Conservation (phyloP, 2,329 filamentous ascomycete species). For the Coleophoma crateriformis region DNA sequence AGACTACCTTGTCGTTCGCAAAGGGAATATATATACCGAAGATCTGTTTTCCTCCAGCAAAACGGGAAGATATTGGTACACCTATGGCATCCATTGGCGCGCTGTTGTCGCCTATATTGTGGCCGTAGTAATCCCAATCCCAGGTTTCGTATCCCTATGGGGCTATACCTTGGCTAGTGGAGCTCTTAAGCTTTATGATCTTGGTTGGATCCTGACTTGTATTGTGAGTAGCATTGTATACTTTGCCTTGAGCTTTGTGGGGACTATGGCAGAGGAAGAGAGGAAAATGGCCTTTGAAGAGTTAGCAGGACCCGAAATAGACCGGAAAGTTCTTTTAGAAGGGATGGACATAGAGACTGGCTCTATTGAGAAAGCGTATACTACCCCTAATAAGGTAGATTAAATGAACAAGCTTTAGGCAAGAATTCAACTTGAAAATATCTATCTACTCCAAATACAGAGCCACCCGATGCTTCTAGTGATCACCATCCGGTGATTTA, state of each 20-base stretch:
- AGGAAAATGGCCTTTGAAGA: neutral
- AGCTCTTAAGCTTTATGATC: neutral
- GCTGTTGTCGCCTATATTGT: neutral
- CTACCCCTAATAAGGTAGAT: no score
- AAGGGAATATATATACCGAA: conserved; percentile 20
- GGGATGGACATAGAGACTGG: neutral
- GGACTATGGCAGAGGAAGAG: neutral
- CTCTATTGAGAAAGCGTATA: neutral
- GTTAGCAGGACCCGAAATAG: neutral
- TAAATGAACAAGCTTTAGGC: no score
- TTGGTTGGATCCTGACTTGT: neutral
- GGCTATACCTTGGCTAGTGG: neutral
- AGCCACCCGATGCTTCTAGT: no score
- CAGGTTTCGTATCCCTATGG: neutral
- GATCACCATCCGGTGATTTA: no score
- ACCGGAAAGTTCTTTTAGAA: neutral
- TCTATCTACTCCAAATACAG: no score
- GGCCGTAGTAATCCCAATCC: neutral
- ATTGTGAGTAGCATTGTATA: neutral
- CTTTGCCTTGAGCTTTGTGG: neutral
- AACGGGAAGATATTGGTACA: neutral
- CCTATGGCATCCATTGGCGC: neutral
- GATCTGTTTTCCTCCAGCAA: conserved; percentile 19
- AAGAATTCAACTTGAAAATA: no score
- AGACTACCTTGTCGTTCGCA: conserved; percentile 21